Conservation (phyloP, 2,329 filamentous ascomycete species). For the Clarireedia paspali region DNA sequence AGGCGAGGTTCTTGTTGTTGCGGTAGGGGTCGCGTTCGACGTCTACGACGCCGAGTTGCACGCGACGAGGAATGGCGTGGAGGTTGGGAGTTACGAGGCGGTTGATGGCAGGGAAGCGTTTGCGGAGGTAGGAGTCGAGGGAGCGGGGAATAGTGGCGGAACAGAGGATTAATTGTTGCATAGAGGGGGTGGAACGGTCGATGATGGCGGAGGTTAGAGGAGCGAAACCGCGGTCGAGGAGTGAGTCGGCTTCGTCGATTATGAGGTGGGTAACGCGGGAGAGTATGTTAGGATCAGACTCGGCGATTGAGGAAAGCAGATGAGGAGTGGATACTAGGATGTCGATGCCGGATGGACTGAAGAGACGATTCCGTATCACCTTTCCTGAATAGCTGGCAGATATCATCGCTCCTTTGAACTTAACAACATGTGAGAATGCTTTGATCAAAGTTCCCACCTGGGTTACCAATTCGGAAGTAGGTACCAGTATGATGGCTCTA, state of each 20-base stretch:
- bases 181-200: conserved; percentile 69
- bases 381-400: conserved; percentile 69
- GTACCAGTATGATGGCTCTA: conserved; percentile 77
- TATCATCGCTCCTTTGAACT: conserved; percentile 78
- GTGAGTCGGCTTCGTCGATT: conserved; percentile 91
- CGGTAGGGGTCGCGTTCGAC: conserved; percentile 87
- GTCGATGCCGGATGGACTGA: conserved; percentile 74
- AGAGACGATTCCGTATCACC: conserved; percentile 78
- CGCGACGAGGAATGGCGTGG: conserved; percentile 88
- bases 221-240: conserved; percentile 88
- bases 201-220: conserved; percentile 76
- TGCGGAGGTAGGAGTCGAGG: conserved; percentile 76
- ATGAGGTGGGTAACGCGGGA: conserved; percentile 86
- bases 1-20: conserved; percentile 87
- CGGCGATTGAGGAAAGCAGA: conserved; percentile 77
- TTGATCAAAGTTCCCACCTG: conserved; percentile 82
- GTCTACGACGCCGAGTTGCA: conserved; percentile 89
- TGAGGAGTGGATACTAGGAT: conserved; percentile 84
- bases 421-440: conserved; percentile 72
- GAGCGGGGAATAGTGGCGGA: conserved; percentile 91
- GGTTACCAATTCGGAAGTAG: conserved; percentile 82
- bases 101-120: conserved; percentile 72
- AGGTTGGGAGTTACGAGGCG: conserved; percentile 92
- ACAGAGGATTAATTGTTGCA: conserved; percentile 84
- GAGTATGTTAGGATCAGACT: conserved; percentile 84